Evolutionary conservation across 2,329 filamentous ascomycete genomes (phyloP), one percentile per base, ranked within the genome.

Genomic region (Penicillium sp.): DNA sequence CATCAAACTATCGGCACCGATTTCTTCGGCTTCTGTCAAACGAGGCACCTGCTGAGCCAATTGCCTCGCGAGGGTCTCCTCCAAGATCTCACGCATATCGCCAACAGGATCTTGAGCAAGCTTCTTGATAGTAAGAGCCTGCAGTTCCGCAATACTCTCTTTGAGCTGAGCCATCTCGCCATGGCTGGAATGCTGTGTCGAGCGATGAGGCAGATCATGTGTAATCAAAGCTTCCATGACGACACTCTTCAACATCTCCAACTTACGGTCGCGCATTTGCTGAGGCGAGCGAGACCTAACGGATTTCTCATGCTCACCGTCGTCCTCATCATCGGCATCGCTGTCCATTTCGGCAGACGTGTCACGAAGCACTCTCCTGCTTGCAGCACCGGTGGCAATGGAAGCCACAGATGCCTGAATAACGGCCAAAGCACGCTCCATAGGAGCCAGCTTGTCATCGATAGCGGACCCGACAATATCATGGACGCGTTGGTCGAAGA

Each of bases 291-390:
- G 77, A 5, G 86, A 86, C 42, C 87, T 83, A 63, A 81, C 77
- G 52, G 76, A 71, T 49, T 71, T 55, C 58, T 84, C 60, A 29
- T 71, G 73, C 34, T 74, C 70, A 31, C 79, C 87, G 18, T 95
- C 89, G 55, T 94, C 90, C 63, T 95, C 89, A 52, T 95, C 90
- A 65, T 97, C 91, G 9, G 93, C 91, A 69, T 97, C 93, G 64
- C 91, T 96, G 49, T 94, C 71, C 22, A 75, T 71, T 24, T 89
- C 86, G n/a, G 76, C 80, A 38, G 86, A 90, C 32, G 81, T 69
- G 65, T 84, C 88, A 56, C 82, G 80, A 55, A 80, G 75, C 22
- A 79, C 77, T 32, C 77, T 77, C 24, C 79, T 75, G 45, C 75
- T 79, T 9, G 81, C 80, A 22, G 76, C 74, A 44, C 75, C 75